A percentile compares a stretch with the other conserved stretches of the same genome.
Conservation (phyloP, 148 eudicot genomes). For the Limonium bicolor region DNA sequence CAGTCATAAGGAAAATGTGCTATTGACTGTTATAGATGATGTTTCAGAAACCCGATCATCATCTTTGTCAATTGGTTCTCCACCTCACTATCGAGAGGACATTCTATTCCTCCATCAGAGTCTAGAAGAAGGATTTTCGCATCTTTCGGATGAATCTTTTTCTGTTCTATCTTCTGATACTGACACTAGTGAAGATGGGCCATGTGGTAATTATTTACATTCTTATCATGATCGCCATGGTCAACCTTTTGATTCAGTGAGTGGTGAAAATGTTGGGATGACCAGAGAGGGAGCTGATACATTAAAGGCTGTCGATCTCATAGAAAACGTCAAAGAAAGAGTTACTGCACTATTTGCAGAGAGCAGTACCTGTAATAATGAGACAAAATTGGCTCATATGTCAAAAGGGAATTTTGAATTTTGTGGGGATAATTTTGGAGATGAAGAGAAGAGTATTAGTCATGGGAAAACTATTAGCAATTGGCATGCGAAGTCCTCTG, state of each 20-base stretch:
- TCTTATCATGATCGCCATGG: constrained; percentile 12
- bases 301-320: constrained; percentile 21
- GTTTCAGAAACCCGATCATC: constrained; percentile 19
- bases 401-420: constrained; percentile 10
- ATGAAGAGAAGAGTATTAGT: constrained; percentile 10
- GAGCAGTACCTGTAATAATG: constrained; percentile 3
- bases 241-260: constrained; percentile 14
- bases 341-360: constrained; percentile 31
- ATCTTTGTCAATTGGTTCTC: constrained; percentile 35
- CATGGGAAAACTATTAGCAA: constrained; percentile 8
- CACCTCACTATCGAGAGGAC: constrained; percentile 82
- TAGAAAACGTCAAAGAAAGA: constrained; percentile 36
- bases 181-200: constrained; percentile 48
- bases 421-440: constrained; percentile 7
- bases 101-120: constrained; percentile 70
- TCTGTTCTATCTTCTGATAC: constrained; percentile 80
- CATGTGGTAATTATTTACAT: constrained; percentile 14
- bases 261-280: constrained; percentile 9
- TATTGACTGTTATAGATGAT: constrained; percentile 17
- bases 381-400: constrained; percentile 4
- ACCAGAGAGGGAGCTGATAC: constrained; percentile 16
- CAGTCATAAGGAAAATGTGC: constrained; percentile 6
- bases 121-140: constrained; percentile 72
- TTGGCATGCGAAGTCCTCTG: constrained; percentile 1
- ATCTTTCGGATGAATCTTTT: constrained; percentile 59